These are phyloP conservation scores for Abelmoschus esculentus DNA, from an alignment of 345 rosid species.

Conservation along the genomic window DNA sequence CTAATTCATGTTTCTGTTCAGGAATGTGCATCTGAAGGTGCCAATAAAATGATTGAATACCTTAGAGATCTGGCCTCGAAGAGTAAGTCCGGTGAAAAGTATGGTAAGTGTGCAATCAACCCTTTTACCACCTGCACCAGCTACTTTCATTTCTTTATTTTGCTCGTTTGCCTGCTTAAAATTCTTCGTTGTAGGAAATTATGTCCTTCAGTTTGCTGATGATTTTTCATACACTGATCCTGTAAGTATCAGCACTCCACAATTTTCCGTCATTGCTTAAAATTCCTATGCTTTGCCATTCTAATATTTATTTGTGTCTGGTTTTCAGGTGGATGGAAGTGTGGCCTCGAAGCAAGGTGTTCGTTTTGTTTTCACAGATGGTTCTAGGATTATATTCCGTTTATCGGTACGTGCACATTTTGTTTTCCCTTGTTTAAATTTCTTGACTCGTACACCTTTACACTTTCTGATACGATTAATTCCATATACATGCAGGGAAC, in stretches of 20 bases:
- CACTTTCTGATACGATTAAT: slow-evolving; percentile 3
- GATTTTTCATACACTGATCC: slow-evolving; percentile 91
- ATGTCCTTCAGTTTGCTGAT: slow-evolving; percentile 68
- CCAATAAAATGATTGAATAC: slow-evolving; percentile 68
- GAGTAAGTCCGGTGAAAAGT: slow-evolving; percentile 59
- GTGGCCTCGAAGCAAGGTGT: slow-evolving; percentile 90
- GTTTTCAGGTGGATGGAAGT: slow-evolving; percentile 85
- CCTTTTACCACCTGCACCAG: not conserved
- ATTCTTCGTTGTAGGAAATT: slow-evolving; percentile 45
- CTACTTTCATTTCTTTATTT: not conserved
- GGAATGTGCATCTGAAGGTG: slow-evolving; percentile 95
- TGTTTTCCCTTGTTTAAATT: not conserved
- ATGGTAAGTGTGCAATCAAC: slow-evolving; percentile 40
- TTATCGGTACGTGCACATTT: slow-evolving; percentile 50
- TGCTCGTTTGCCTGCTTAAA: slow-evolving; percentile 7
- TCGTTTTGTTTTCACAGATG: slow-evolving; percentile 80
- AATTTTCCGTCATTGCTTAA: not conserved
- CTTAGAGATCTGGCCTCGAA: slow-evolving; percentile 66
- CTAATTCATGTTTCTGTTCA: slow-evolving; percentile 20
- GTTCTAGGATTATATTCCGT: slow-evolving; percentile 88
- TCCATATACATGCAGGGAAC: slow-evolving; percentile 53
- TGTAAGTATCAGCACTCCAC: slow-evolving; percentile 24
- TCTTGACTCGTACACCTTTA: slow-evolving; percentile 1
- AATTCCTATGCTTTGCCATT: not conserved
- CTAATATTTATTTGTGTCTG: not conserved